phyloP scores from a whole-genome alignment of 257 asterid genomes.

The Orobanche coerulescens region DNA sequence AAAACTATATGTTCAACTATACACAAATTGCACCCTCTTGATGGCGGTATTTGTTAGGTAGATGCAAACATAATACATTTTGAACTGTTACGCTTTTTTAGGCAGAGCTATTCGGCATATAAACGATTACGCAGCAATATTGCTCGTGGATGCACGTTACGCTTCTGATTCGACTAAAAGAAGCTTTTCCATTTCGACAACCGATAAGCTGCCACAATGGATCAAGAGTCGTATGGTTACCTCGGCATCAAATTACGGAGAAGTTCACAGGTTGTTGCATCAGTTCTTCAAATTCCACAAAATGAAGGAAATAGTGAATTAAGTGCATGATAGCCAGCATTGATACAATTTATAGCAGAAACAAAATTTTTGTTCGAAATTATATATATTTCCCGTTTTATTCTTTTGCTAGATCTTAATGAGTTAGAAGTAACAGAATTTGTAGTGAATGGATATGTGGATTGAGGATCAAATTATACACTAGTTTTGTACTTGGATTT shows the following conservation, averaged over 20 bases:
- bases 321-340: neutral
- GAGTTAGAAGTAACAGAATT: neutral
- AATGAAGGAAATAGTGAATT: constrained; percentile 30
- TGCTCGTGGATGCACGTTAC: constrained; percentile 85
- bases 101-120: constrained; percentile 94
- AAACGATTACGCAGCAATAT: constrained; percentile 80
- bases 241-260: constrained; percentile 54
- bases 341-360: neutral
- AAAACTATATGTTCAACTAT: too few species aligned
- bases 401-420: neutral
- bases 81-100: too few species aligned
- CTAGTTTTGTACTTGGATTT: neutral
- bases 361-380: neutral
- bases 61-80: too few species aligned
- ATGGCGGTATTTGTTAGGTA: too few species aligned
- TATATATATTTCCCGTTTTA: neutral
- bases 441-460: neutral
- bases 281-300: constrained; percentile 81
- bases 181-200: constrained; percentile 48
- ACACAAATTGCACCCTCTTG: too few species aligned
- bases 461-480: neutral
- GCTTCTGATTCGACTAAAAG: constrained; percentile 49
- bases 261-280: constrained; percentile 63
- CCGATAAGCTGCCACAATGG: constrained; percentile 85
- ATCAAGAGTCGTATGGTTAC: constrained; percentile 55